phyloP scores from a whole-genome alignment of 2,329 filamentous ascomycete species.

The Fusarium temperatum region DNA sequence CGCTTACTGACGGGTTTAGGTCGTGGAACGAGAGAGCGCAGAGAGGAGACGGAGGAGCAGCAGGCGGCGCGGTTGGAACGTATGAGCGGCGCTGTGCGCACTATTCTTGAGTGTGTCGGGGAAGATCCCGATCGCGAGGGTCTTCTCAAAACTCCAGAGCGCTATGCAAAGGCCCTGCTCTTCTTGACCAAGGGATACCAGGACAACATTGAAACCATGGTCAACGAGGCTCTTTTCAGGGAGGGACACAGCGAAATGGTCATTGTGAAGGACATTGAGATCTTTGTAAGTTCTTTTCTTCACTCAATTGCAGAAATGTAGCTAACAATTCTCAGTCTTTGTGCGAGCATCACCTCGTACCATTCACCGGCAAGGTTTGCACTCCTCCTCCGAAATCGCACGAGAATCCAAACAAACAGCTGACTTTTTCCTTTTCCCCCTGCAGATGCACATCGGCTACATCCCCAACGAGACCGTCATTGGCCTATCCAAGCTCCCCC shows the following conservation, averaged over 20 bases:
- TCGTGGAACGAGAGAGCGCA: conserved; percentile 69
- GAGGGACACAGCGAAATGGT: conserved; percentile 98
- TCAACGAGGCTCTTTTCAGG: conserved; percentile 94
- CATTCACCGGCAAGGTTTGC: conserved; percentile 89
- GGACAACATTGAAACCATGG: conserved; percentile 89
- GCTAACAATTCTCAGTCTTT: conserved; percentile 65
- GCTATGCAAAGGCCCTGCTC: conserved; percentile 95
- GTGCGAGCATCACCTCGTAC: conserved; percentile 97
- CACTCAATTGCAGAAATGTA: background rate
- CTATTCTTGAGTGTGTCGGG: conserved; percentile 73
- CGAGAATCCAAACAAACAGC: background rate
- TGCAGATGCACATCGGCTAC: conserved; percentile 97
- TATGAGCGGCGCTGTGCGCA: conserved; percentile 70
- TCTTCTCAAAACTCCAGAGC: conserved; percentile 74
- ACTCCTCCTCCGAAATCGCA: background rate
- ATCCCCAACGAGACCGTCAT: conserved; percentile 92
- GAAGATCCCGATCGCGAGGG: conserved; percentile 74
- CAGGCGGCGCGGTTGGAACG: conserved; percentile 63
- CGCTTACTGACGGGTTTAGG: conserved; percentile 50
- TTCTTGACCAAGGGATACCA: conserved; percentile 98
- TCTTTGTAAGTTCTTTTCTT: conserved; percentile 56
- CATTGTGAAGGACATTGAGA: conserved; percentile 96
- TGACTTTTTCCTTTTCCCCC: background rate
- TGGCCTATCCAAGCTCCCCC: conserved; percentile 92
- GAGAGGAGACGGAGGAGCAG: conserved; percentile 60